These are phyloP conservation scores for Boletus subcaerulescens DNA, from an alignment of 768 basidiomycete species.

Conservation along the genomic window DNA sequence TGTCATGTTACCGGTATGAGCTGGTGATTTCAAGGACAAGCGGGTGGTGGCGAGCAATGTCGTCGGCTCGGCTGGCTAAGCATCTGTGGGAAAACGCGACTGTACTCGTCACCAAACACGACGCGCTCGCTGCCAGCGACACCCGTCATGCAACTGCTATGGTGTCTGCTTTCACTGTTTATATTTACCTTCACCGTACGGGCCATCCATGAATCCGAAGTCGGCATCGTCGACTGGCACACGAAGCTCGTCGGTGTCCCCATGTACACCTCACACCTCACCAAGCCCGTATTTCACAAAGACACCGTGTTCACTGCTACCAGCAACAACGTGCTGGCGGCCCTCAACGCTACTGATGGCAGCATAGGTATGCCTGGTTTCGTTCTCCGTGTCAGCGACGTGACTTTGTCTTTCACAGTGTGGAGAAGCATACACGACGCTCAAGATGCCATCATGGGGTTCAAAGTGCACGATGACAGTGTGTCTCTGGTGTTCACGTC, in stretches of 20 bases:
- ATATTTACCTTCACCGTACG: slow-evolving; percentile 26
- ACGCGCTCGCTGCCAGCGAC: not conserved
- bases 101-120: not conserved
- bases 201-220: slow-evolving; percentile 71
- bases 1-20: no score
- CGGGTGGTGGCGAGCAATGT: not conserved
- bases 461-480: slow-evolving; percentile 59
- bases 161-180: slow-evolving; percentile 17
- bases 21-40: no score
- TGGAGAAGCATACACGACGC: slow-evolving; percentile 82
- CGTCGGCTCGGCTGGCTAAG: not conserved
- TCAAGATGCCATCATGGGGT: slow-evolving; percentile 64
- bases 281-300: slow-evolving; percentile 60
- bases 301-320: slow-evolving; percentile 67
- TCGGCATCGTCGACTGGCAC: slow-evolving; percentile 87
- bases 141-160: slow-evolving; percentile 15
- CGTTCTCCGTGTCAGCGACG: slow-evolving; percentile 1
- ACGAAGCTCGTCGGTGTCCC: slow-evolving; percentile 74
- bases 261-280: slow-evolving; percentile 44
- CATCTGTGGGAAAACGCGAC: not conserved
- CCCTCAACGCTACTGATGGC: slow-evolving; percentile 64
- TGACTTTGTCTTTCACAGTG: slow-evolving; percentile 37
- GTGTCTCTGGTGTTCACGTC: slow-evolving; percentile 21
- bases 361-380: slow-evolving; percentile 52
- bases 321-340: slow-evolving; percentile 73